Evolutionary conservation across 225 moss, liverwort and hornwort genomes (phyloP).

Genomic region (Bryoerythrophyllum caledonicum): DNA sequence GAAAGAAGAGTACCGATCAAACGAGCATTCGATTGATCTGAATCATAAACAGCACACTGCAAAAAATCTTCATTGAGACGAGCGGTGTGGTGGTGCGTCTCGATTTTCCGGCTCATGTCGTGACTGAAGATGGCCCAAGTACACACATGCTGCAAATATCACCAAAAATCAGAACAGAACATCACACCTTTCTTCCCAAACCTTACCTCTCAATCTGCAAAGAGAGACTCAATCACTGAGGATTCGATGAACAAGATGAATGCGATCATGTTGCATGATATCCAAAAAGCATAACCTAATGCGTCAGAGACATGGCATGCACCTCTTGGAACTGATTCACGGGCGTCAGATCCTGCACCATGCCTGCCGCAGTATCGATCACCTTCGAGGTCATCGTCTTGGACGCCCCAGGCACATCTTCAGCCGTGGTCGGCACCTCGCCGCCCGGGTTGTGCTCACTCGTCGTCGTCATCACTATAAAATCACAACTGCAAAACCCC

Average conservation of each 20-base stretch:
- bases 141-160: slow-evolving; percentile 52
- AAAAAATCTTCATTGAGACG: slow-evolving; percentile 66
- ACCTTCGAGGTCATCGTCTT: slow-evolving; percentile 53
- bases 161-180: slow-evolving; percentile 1
- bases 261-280: background rate
- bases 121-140: slow-evolving; percentile 66
- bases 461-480: slow-evolving; percentile 28
- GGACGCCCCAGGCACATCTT: slow-evolving; percentile 57
- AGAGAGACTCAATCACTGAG: background rate
- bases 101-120: slow-evolving; percentile 65
- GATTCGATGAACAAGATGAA: too few relatives aligned
- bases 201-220: background rate
- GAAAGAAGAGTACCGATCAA: slow-evolving; percentile 44
- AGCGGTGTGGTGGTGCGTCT: slow-evolving; percentile 59
- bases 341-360: slow-evolving; percentile 56
- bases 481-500: background rate
- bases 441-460: slow-evolving; percentile 41
- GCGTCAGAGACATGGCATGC: background rate
- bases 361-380: slow-evolving; percentile 37
- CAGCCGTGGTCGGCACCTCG: slow-evolving; percentile 38
- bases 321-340: slow-evolving; percentile 61
- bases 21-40: slow-evolving; percentile 54
- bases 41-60: slow-evolving; percentile 68
- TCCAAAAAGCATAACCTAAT: background rate
- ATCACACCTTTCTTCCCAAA: background rate